Percentiles rank a stretch among this genome's conserved stretches.
These are phyloP conservation scores for Suhomyces vadensis DNA, from an alignment of 805 yeast species.

Conservation along the genomic window DNA sequence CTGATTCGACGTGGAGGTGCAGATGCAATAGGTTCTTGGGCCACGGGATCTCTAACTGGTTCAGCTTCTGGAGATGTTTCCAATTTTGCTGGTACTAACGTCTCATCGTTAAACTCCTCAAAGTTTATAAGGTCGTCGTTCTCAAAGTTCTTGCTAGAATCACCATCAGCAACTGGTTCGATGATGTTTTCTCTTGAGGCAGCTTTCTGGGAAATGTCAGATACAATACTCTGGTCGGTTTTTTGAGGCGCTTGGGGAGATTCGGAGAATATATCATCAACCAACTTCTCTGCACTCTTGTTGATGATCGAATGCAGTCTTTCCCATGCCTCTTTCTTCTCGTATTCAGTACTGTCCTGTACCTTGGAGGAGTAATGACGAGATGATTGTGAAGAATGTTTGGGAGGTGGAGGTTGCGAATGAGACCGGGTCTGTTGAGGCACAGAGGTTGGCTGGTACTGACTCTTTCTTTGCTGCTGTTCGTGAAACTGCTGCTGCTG, in stretches of 20 bases:
- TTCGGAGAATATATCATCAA: constrained; percentile 41
- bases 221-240: constrained; percentile 22
- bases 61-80: neutral
- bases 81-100: no score
- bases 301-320: constrained; percentile 23
- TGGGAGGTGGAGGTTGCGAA: neutral
- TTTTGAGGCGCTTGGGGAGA: constrained; percentile 7
- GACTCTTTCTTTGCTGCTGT: neutral
- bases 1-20: constrained; percentile 1
- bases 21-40: neutral
- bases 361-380: neutral
- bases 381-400: neutral
- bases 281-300: constrained; percentile 37
- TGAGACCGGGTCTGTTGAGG: neutral
- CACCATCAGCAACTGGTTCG: neutral
- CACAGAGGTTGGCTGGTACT: neutral
- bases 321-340: constrained; percentile 42
- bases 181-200: neutral
- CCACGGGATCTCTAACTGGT: neutral
- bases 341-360: constrained; percentile 20
- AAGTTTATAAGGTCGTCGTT: neutral
- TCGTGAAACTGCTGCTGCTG: constrained; percentile 11
- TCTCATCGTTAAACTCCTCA: neutral
- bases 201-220: constrained; percentile 12
- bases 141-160: neutral